Conservation (phyloP, 2,329 filamentous ascomycete genomes). For the Trematosphaeria pertusa region DNA sequence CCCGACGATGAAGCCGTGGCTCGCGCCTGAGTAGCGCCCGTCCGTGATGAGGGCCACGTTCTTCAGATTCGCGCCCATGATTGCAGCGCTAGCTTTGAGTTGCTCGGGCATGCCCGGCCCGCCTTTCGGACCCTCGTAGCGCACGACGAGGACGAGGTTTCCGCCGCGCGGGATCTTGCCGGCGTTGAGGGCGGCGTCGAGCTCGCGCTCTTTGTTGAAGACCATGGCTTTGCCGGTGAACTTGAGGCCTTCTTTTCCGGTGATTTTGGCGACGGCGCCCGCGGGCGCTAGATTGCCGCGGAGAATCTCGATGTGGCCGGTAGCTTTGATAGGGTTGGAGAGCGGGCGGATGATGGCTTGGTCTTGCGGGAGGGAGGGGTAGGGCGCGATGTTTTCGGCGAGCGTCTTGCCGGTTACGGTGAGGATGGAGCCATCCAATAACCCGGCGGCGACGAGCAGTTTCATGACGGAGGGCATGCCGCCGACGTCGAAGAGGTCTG, state of each 20-base stretch:
- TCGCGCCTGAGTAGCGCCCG: constrained; percentile 86
- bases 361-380: constrained; percentile 76
- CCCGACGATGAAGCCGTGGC: constrained; percentile 91
- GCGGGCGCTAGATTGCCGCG: constrained; percentile 86
- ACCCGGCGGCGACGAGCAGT: constrained; percentile 75
- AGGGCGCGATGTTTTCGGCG: constrained; percentile 78
- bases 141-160: constrained; percentile 87
- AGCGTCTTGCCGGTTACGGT: constrained; percentile 87
- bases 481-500: constrained; percentile 84
- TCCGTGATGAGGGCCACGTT: constrained; percentile 94
- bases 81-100: constrained; percentile 83
- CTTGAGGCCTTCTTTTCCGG: constrained; percentile 85
- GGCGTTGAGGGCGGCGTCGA: constrained; percentile 75
- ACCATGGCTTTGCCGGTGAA: constrained; percentile 84
- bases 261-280: constrained; percentile 94
- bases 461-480: constrained; percentile 88
- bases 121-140: constrained; percentile 92
- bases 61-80: constrained; percentile 88
- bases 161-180: constrained; percentile 76
- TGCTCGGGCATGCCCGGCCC: constrained; percentile 97
- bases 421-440: constrained; percentile 78
- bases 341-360: constrained; percentile 86
- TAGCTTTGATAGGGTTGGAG: constrained; percentile 81
- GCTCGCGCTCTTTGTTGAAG: constrained; percentile 83
- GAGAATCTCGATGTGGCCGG: constrained; percentile 88